Percentiles rank a stretch among this genome's conserved stretches.
Conservation (phyloP, 169 alveolate species). For the Eimeria necatrix region DNA sequence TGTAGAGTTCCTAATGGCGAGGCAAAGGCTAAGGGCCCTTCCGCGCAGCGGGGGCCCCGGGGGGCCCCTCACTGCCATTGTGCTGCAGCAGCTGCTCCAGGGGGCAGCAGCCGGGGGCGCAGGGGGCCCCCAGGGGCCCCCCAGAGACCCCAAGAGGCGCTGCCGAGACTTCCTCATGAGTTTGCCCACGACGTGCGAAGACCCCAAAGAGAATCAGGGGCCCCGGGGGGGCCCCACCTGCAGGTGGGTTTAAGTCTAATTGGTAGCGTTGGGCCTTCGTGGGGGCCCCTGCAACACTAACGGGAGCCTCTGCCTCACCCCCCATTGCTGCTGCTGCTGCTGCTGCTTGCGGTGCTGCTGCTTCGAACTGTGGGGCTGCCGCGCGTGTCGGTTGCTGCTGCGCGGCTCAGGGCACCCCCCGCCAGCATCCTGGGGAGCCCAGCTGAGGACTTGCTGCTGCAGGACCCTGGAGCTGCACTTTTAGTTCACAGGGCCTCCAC, state of each 20-base stretch:
- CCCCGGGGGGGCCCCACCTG: constrained; percentile 52
- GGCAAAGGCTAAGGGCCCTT: constrained; percentile 1
- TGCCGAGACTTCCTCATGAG: constrained; percentile 2
- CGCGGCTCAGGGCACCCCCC: constrained; percentile 12
- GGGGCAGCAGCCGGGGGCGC: background rate
- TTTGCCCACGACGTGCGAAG: constrained; percentile 25
- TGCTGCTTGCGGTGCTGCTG: background rate
- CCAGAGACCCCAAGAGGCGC: background rate
- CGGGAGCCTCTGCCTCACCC: too few relatives aligned
- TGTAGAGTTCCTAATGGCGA: background rate
- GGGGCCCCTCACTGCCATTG: background rate
- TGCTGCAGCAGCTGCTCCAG: constrained; percentile 32
- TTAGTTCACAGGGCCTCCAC: constrained; percentile 45
- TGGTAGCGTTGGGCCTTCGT: too few relatives aligned
- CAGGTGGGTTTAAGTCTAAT: background rate
- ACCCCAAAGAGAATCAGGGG: constrained; percentile 31
- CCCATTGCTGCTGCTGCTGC: background rate
- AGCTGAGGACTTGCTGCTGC: background rate
- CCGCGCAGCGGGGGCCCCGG: background rate
- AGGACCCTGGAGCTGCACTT: constrained; percentile 10
- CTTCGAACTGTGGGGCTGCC: background rate
- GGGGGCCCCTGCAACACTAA: too few relatives aligned
- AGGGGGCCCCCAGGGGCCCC: constrained; percentile 26
- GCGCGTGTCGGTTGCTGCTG: constrained; percentile 7
- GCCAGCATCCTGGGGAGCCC: constrained; percentile 45